phyloP scores from a whole-genome alignment of 345 rosid species.

The Jatropha curcas region DNA sequence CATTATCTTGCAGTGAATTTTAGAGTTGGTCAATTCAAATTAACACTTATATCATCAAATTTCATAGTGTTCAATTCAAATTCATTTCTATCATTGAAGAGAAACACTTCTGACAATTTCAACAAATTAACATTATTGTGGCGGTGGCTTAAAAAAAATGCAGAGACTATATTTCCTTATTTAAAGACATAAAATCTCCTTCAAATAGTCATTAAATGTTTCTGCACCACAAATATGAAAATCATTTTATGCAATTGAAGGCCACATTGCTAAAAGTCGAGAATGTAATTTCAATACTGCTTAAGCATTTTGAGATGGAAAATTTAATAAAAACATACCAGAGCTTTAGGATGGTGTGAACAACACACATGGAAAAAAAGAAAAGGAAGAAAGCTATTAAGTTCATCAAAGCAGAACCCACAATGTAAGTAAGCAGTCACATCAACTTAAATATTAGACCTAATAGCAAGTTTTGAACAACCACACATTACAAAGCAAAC shows the following conservation, averaged over 20 bases:
- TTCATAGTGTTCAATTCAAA: not conserved
- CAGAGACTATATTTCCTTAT: not conserved
- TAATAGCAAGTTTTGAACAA: not conserved
- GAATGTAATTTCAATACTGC: not conserved
- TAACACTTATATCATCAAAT: no score
- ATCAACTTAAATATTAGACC: not conserved
- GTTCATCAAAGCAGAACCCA: conserved; percentile 8
- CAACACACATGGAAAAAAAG: not conserved
- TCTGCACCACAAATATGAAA: not conserved
- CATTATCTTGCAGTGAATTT: not conserved
- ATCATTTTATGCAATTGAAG: not conserved
- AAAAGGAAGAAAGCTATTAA: not conserved
- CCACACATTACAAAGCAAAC: not conserved
- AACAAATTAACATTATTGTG: not conserved
- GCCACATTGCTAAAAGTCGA: not conserved
- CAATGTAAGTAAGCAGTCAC: not conserved
- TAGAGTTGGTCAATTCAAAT: not conserved
- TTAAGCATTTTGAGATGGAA: not conserved
- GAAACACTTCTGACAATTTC: not conserved
- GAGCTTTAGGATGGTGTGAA: not conserved
- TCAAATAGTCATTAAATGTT: not conserved
- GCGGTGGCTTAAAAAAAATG: not conserved
- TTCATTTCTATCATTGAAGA: not conserved
- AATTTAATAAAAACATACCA: not conserved
- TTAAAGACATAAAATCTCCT: not conserved